Base-by-base conservation (phyloP, 495 filamentous ascomycete genomes). In the Schizothecium vesticola region DNA sequence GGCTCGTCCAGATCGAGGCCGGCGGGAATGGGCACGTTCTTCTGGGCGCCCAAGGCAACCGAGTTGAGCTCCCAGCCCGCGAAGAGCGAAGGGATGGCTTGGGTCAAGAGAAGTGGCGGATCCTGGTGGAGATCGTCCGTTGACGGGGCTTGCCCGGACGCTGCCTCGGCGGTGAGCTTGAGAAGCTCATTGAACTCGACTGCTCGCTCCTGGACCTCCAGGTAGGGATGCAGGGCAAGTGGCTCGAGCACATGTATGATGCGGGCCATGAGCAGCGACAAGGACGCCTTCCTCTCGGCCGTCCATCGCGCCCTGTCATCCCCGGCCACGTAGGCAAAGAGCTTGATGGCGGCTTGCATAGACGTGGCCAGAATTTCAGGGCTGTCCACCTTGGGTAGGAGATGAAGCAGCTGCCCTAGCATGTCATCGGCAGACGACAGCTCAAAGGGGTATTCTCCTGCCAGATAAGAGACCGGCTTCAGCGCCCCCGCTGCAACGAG, bases 191-290 rank as follows among this genome's bases (percentile, higher is more conserved):
- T 83, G 72, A 94, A 96, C 73, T 97, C 94, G 19, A 97, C 94
- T 9, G 93, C 89, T 61, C 96, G 87, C 78, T 98, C 95, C 77
- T 99, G 95, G n/a, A 98, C 92, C 73, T 98, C 95, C 11, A 99
- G 81, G 71, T 88, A 90, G 0, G 96, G 92, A 74, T 97, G 93
- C 5, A 86, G 84, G 0, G 88, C 84, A 26, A 97, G 78, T 0
- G 87, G 83, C 63, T 97, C 94, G 3, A 97, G 81, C 58, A 93
- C 90, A 70, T 92, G 84, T 24, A 95, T 83, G n/a, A 96, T 85
- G 26, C 92, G 86, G 24, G 89, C 88, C 77, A 96, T 86, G 1
- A 96, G 82, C 23, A 99, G 83, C 19, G 88, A 86, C 8, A 89
- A 85, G 68, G 88, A 87, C 12, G 89, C 87, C 75, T 90, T 91